Percentiles rank a stretch among this genome's conserved stretches.
phyloP scores from a whole-genome alignment of 108 stramenopile species.

The Cyclotella atomus region DNA sequence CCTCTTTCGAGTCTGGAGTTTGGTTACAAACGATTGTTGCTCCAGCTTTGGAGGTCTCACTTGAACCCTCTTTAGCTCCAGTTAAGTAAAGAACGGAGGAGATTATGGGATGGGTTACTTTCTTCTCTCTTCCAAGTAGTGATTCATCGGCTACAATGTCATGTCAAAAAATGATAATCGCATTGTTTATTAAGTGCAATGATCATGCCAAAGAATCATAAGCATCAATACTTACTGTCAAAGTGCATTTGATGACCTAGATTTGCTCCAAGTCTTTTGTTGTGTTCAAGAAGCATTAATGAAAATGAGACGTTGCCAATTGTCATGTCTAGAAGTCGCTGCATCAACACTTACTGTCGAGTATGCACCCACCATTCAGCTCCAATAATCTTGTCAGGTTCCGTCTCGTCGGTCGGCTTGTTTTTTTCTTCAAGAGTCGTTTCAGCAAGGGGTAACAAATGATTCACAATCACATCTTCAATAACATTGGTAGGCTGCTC shows the following conservation, averaged over 20 bases:
- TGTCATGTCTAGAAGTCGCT: neutral
- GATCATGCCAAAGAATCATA: no score
- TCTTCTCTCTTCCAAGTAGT: slow-evolving; percentile 55
- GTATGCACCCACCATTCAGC: slow-evolving; percentile 90
- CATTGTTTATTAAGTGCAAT: no score
- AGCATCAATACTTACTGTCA: no score
- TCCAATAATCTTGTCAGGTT: slow-evolving; percentile 52
- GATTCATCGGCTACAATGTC: slow-evolving; percentile 91
- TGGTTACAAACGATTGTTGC: slow-evolving; percentile 87
- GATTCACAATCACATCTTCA: slow-evolving; percentile 73
- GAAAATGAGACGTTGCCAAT: no score
- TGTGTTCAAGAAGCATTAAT: neutral
- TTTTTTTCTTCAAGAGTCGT: slow-evolving; percentile 39
- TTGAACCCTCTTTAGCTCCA: slow-evolving; percentile 41
- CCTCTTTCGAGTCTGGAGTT: slow-evolving; percentile 62
- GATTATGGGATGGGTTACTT: slow-evolving; percentile 81
- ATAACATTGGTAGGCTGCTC: slow-evolving; percentile 56
- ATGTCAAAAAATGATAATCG: no score
- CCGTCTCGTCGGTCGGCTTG: slow-evolving; percentile 6
- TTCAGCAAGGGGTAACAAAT: slow-evolving; percentile 72
- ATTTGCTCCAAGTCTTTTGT: slow-evolving; percentile 77
- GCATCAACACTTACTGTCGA: slow-evolving; percentile 34
- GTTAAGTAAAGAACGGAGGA: slow-evolving; percentile 84
- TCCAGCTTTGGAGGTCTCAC: slow-evolving; percentile 47
- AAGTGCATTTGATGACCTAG: slow-evolving; percentile 90